Evolutionary conservation across 148 eudicot genomes (phyloP), one percentile per base, ranked within the genome.

Genomic region (Vaccinium macrocarpon): DNA sequence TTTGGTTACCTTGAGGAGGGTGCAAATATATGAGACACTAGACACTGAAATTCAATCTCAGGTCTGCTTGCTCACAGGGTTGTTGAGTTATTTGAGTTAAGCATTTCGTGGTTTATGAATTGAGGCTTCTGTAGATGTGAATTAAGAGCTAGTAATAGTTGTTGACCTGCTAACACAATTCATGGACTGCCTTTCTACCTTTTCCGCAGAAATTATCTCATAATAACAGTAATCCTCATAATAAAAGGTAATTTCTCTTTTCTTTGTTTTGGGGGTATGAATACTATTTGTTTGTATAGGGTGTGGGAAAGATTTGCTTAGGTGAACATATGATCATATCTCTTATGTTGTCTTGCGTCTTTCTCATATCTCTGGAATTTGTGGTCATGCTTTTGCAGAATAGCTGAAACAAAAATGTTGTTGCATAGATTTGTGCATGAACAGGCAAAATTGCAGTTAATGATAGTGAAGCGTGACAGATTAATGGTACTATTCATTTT

Each of bases 391-490:
- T 78, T 72, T 23, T 89, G 85, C 90, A 95, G 99, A 88, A 66
- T 86, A 75, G 91, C 84, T 51, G 93, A 92, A 81, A 82, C 86
- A 81, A 93, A 90, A 82, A 73, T 81, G 62, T 82, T 94, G 85
- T 79, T 95, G 85, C 90, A 90, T 76, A 91, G 76, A 87, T 53
- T 89, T 76, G 23, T 90, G 80, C 89, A 90, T 85, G 90, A 91
- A 81, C 91, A 90, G 85, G 93, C 95, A 76, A 94, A 87, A 83
- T 73, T 90, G 87, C 95, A 90, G 84, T 86, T 95, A 82, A 84
- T 87, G 88, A 87, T 51, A 83, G 82, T 86, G 64, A 92, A 91
- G 88, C 87, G 86, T 84, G 91, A 88, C 51, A 92, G 64, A 88
- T 82, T 95, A 75, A 85, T 77, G 98, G 99, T 97, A 94, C 52